Base-by-base conservation (phyloP, 345 rosid species). In the Luvunga scandens region DNA sequence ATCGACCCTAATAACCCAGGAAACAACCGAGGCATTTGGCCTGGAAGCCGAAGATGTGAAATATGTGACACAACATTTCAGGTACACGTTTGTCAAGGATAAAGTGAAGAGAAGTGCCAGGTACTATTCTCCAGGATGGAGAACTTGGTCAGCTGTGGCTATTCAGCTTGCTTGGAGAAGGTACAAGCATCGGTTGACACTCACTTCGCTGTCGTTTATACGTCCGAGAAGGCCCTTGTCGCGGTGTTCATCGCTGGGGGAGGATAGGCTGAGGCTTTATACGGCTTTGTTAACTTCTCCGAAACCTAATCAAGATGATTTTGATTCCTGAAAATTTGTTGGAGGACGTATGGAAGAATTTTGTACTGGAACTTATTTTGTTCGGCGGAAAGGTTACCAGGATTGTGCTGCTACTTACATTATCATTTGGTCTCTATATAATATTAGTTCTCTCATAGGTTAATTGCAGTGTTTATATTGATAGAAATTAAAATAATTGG, bases 71-170 rank as follows among this genome's bases (percentile, higher is more conserved):
- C 99, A 94, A 16, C 99, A 96, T 85, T 96, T 96, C 61, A 88
- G 99, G 55, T 96, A 96, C 88, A 96, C 98, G 25, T 96, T 96
- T 78, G 97, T 92, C 2, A 96, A 93, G 2, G 98, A 93, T 48
- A 89, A 88, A 80, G 97, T 96, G 64, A 96, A 89, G 87, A 87
- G 99, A 75, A 93, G 99, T 71, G 98, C 98, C 0, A 88, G 99
- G 77, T 94, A 90, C 70, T 94, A 96, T 71, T 96, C 99, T 14
- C 98, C 99, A 0, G 99, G 98, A 9, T 96, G 99, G 99, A 81
- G 99, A 30, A 94, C 99, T 12, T 96, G 98, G 98, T 97, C 97
- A 0, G 97, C 98, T 0, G 99, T 96, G 80, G 97, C 98, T 2
- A 88, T 94, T 78, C 99, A 96, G 88, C 81, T 96, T 74, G 99